Base-by-base conservation (phyloP, 768 basidiomycete species). In the Epithele typhae region DNA sequence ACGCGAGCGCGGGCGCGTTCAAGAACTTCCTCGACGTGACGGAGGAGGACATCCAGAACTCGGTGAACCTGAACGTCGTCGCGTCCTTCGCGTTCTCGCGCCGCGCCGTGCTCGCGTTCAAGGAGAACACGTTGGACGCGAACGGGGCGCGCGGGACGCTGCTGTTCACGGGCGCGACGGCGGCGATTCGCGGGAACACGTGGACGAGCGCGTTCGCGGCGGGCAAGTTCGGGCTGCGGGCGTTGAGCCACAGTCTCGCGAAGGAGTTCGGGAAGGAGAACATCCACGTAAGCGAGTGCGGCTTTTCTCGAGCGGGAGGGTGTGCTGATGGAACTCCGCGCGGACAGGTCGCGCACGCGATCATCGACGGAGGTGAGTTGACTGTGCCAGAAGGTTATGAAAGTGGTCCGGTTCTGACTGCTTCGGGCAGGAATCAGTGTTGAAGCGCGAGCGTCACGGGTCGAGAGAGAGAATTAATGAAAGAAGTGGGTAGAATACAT, bases 311-410 rank as follows among this genome's bases (percentile, higher is more conserved):
- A 10, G 3, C 12, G 48, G 18, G 15, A 48, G 40, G 23, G 37
- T 21, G 34, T 35, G 11, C 11, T n/a, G 18, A 41, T 14, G n/a
- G n/a, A 30, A 14, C 27, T 7, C 27, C 14, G 25, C 35, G 1
- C 25, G 34, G 3, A 15, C 52, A 80, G 79, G 76, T 85, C 38
- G 74, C 83, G 10, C 84, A 87, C 64, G 73, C 73, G 25, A 77
- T 87, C 50, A 83, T 88, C 38, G 86, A 88, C 50, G 86, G 86
- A 52, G 68, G 69, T 75, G 57, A 22, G 67, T 21, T n/a, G 46
- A n/a, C n/a, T n/a, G n/a, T n/a, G n/a, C n/a, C n/a, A n/a, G n/a
- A n/a, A n/a, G n/a, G n/a, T n/a, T 25, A 8, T 24, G 4, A 27
- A 3, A 24, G 1, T 1, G 32, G n/a, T 4, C 15, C n/a, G 30